Conservation (phyloP, 148 eudicot species). For the Persicaria tinctoria region DNA sequence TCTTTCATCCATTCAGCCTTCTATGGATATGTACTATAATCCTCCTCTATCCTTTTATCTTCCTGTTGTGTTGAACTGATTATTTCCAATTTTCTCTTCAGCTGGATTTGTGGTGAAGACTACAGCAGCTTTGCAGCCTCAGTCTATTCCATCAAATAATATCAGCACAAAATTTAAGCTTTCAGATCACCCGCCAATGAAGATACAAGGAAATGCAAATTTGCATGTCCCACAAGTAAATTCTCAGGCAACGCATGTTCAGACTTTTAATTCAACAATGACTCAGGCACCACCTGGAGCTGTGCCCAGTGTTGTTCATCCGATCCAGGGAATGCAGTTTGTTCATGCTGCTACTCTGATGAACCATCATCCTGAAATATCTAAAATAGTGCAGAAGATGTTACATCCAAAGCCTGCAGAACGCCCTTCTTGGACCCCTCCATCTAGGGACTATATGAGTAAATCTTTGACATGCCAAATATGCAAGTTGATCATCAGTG, state of each 20-base stretch:
- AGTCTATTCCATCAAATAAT: conserved; percentile 33
- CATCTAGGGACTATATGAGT: conserved; percentile 88
- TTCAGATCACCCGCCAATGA: conserved; percentile 28
- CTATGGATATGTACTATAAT: neutral
- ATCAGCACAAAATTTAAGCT: conserved; percentile 37
- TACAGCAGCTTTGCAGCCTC: conserved; percentile 36
- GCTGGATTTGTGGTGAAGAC: conserved; percentile 18
- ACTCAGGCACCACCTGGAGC: conserved; percentile 36
- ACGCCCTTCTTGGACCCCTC: conserved; percentile 63
- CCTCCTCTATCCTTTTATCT: neutral
- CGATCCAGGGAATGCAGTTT: conserved; percentile 37
- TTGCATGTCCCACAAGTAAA: conserved; percentile 28
- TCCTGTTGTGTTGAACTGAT: neutral
- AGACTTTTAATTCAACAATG: conserved; percentile 30
- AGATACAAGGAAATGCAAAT: conserved; percentile 34
- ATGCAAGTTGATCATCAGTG: conserved; percentile 52
- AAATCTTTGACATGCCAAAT: conserved; percentile 68
- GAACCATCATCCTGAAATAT: conserved; percentile 57
- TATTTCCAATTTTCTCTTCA: conserved; percentile 33
- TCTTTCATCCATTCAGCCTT: neutral
- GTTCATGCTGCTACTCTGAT: conserved; percentile 37
- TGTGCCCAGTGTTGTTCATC: conserved; percentile 28
- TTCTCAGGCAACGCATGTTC: conserved; percentile 29
- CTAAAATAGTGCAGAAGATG: conserved; percentile 65
- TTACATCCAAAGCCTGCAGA: conserved; percentile 44